Base-by-base conservation (phyloP, 2,329 filamentous ascomycete species). In the Ophiocordyceps polyrhachis-furcata region DNA sequence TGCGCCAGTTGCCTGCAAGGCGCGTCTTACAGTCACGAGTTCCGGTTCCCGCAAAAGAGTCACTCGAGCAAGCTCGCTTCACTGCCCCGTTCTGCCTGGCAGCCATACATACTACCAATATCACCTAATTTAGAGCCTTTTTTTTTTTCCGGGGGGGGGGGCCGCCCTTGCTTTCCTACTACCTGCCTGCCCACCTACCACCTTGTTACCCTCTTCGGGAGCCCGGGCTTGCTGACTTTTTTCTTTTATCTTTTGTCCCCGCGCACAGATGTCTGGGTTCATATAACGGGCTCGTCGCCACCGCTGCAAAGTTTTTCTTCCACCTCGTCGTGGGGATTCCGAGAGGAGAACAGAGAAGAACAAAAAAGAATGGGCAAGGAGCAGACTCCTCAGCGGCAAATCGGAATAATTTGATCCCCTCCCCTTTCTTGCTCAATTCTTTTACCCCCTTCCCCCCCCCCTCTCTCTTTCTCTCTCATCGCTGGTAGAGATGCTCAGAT, bases 401-500 rank as follows among this genome's bases (percentile, higher is more conserved):
- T 28, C 25, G 8, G 25, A 28, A 19, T 17, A 19, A 11, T 8
- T 11, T 38, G 35, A 38, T 17, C 19, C 12, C 19, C 38, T 2
- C 5, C 38, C 5, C 38, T 23, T 17, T 38, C 35, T 9, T 38
- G 15, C 35, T 4, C 15, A 20, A 3, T 17, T 20, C n/a, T n/a
- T 38, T 11, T n/a, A n/a, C n/a, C n/a, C n/a, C n/a, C n/a, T n/a
- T n/a, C n/a, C n/a, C n/a, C n/a, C n/a, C n/a, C n/a, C n/a, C n/a
- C n/a, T n/a, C n/a, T n/a, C n/a, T 38, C 35, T 17, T 11, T 20
- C 11, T 40, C 14, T 31, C 29, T 5, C 9, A 12, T 32, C 11
- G 31, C 35, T 38, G 35, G 35, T 17, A 38, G 35, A 38, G 31
- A 74, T 71, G 71, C 74, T 72, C 46, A 52, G 52, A 49, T 64